phyloP scores from a whole-genome alignment of 192 early-diverging fungal species.

The Gaertneriomyces semiglobifer region DNA sequence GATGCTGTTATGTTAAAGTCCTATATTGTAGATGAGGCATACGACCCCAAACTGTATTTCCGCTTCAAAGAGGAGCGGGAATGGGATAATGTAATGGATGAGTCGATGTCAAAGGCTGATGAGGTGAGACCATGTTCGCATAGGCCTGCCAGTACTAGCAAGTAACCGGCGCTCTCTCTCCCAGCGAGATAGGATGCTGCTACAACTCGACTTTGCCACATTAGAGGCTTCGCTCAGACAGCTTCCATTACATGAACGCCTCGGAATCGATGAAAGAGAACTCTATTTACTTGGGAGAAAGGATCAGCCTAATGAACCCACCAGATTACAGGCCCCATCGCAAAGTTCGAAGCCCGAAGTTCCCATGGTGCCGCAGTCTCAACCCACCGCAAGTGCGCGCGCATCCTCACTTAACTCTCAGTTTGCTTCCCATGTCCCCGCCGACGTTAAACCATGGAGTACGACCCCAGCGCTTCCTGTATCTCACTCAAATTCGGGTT shows the following conservation, averaged over 20 bases:
- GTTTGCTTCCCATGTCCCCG: neutral
- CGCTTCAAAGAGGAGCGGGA: constrained; percentile 20
- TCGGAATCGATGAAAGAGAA: constrained; percentile 5
- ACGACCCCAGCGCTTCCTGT: neutral
- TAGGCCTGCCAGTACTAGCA: neutral
- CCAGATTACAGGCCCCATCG: neutral
- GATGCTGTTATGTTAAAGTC: neutral
- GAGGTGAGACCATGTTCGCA: constrained; percentile 14
- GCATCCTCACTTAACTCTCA: neutral
- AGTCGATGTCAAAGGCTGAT: neutral
- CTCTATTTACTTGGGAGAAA: neutral
- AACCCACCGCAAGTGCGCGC: neutral
- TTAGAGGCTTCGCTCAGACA: constrained; percentile 9
- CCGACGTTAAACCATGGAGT: neutral
- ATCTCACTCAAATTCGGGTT: neutral
- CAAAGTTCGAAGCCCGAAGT: neutral
- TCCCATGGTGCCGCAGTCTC: neutral
- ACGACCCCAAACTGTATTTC: constrained; percentile 19
- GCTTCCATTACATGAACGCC: constrained; percentile 15
- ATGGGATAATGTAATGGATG: constrained; percentile 3
- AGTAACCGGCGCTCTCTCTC: neutral
- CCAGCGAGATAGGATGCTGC: constrained; percentile 1
- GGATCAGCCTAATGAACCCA: neutral
- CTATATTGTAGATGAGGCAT: constrained; percentile 11
- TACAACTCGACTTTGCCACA: constrained; percentile 15